These are phyloP conservation scores for Garcia nutans DNA, from an alignment of 345 rosid genomes.

Conservation along the genomic window DNA sequence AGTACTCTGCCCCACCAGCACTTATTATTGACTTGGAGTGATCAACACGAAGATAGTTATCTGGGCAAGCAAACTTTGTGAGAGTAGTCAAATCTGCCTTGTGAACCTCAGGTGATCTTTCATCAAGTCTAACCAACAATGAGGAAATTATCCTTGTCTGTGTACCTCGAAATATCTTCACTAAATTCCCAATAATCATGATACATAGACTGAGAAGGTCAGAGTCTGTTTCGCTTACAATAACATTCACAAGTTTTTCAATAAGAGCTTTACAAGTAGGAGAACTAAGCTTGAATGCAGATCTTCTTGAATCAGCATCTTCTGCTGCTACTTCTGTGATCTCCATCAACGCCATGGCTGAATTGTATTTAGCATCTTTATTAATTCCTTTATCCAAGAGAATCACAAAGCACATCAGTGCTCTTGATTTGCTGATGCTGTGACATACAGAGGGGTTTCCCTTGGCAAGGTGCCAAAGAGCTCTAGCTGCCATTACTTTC, in stretches of 20 bases:
- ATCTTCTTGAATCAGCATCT: constrained; percentile 71
- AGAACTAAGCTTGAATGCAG: constrained; percentile 84
- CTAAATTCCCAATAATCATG: constrained; percentile 74
- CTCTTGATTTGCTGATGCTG: constrained; percentile 83
- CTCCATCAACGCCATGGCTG: constrained; percentile 93
- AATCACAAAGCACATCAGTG: constrained; percentile 78
- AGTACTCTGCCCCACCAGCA: constrained; percentile 71
- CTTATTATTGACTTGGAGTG: constrained; percentile 75
- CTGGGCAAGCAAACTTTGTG: constrained; percentile 70
- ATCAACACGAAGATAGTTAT: constrained; percentile 68
- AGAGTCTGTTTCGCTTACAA: constrained; percentile 53
- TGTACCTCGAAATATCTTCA: constrained; percentile 75
- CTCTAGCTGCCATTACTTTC: constrained; percentile 92
- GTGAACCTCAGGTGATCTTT: constrained; percentile 38
- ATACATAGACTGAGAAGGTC: constrained; percentile 70
- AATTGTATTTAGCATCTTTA: constrained; percentile 58
- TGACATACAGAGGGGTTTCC: constrained; percentile 71
- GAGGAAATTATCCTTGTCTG: constrained; percentile 57
- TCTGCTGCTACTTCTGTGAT: constrained; percentile 76
- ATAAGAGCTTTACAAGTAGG: constrained; percentile 79
- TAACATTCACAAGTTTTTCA: constrained; percentile 59
- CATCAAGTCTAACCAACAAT: too few relatives aligned
- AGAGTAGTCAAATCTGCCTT: constrained; percentile 65
- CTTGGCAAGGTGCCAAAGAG: constrained; percentile 74
- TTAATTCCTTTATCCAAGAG: constrained; percentile 63